Evolutionary conservation across 805 yeast genomes (phyloP), one percentile per base, ranked within the genome.

Genomic region (Ogataea haglerorum): DNA sequence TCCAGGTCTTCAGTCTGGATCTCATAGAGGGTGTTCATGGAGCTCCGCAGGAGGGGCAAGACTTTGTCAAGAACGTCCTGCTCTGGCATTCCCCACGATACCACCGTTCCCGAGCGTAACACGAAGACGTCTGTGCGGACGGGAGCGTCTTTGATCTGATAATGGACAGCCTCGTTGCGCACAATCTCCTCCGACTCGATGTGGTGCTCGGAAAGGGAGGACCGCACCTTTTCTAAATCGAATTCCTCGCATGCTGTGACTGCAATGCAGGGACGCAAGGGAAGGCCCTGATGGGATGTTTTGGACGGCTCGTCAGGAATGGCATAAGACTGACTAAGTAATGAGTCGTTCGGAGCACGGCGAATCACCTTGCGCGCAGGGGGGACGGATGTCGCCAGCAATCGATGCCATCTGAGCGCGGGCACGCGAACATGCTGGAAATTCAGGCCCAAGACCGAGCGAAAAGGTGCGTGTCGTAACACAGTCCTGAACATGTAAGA

Each of bases 1-100:
- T 90, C 96, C 78, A 89, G 75, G 53, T 90, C 97, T 57, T 89
- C 97, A 27, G 87, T 77, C 53, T 89, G 96, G 8, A 71, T 64
- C 2, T 58, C 64, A 45, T 75, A 75, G 1, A 75, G 62, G 4
- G 71, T 64, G 3, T 73, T 45, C 57, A 73, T 73, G 2, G 85
- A 77, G 0, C 57, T 51, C 33, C 66, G 57, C 3, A 87, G 61
- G 13, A 76, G 45, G 1, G 87, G 85, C 6, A 80, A 48, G 5
- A 84, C 65, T 14, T 70, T 63, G 5, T 66, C 56, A 17, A 69
- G 41, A 3, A 80, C 65, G 6, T 67, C 69, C 0, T 59, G 43
- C 61, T 90, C 96, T 13, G 68, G 63, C 50, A 86, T 63, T 7
- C 88, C 88, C 95, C 96, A 89, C 0, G 87, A 85, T 10, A 86